Evolutionary conservation across 2,329 filamentous ascomycete species (phyloP), one percentile per base, ranked within the genome.

Genomic region (Calonectria ilicicola): DNA sequence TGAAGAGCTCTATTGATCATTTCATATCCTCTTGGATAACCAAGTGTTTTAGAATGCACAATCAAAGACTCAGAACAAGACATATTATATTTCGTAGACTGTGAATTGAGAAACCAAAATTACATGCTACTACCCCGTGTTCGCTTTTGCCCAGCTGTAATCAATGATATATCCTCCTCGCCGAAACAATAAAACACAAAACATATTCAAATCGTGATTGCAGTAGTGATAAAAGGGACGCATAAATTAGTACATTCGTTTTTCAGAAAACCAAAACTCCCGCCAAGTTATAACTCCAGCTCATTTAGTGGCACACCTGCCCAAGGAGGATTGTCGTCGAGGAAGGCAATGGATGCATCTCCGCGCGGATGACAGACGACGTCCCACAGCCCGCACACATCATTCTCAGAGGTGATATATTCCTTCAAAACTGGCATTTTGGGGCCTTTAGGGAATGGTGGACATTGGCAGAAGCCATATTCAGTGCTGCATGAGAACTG

Each of bases 201-300:
- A 35, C 3, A 35, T 9, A 32, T 5, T 2, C 10, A 35, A 35
- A 35, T 35, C 10, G 32, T 35, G 32, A 3, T 35, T 35, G 32
- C 32, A 35, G 32, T 3, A 14, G 10, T 35, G 32, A n/a, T n/a
- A 35, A 35, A 35, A 35, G 32, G 32, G 32, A 35, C 32, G 32
- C 10, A 10, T 35, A 5, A 32, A 10, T 35, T 35, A 14, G 32
- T 35, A 35, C 32, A 35, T 35, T 35, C 10, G 82, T 19, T 42
- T 19, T 3, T 42, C 40, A 17, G 19, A 19, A 42, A 42, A 3
- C 10, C 40, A 14, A 10, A 19, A 17, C 10, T 42, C 40, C 15
- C 15, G 10, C 10, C 19, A 19, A 19, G 12, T 17, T 42, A 42
- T 42, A 17, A 6, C 15, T 42, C 40, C 15, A 42, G 15, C 40